Evolutionary conservation across 164 flowering plant genomes (phyloP), one percentile per base, ranked within the genome.

Genomic region (Pachysandra terminalis): DNA sequence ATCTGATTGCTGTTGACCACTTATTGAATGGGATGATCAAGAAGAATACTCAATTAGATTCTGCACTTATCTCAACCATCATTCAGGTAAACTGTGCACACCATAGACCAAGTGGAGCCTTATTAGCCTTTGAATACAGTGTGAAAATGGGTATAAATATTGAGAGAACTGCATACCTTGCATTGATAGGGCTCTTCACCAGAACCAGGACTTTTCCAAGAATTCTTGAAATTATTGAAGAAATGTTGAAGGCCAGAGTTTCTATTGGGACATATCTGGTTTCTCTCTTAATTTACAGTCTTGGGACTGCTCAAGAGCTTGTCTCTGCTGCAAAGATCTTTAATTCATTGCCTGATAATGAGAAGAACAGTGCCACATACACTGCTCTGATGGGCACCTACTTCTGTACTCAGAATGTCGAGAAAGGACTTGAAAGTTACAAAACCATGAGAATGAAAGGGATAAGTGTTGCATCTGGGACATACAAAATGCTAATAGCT

Each of bases 371-470:
- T 53, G 79, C 82, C 40, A 80, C 89, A 55, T 91, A 79, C 74
- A 90, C 96, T 68, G 90, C 96, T 68, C 66, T 91, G 61, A 82
- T 94, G 56, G 71, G 76, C 70, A 87, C 86, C 27, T 85, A 82
- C 68, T 81, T 88, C 67, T 64, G 69, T 22, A 83, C 73, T 63
- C 87, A 88, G 32, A 72, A 79, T 72, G 69, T 82, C 68, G 88
- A 84, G 25, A 87, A 86, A 78, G 96, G 81, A 49, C 75, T 94
- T 66, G 71, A 81, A 68, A 79, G 82, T 13, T 90, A 76, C 48
- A 57, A 71, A 41, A 71, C 62, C 35, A 94, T 94, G 98, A 77
- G 63, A 63, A 72, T 56, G 55, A 74, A 69, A 68, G 87, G 89
- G 37, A 73, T 88, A 59, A 68, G 19, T 56, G 80, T 83, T 51